Base-by-base conservation (phyloP, 75 land plant genomes). In the Pinus tabuliformis region DNA sequence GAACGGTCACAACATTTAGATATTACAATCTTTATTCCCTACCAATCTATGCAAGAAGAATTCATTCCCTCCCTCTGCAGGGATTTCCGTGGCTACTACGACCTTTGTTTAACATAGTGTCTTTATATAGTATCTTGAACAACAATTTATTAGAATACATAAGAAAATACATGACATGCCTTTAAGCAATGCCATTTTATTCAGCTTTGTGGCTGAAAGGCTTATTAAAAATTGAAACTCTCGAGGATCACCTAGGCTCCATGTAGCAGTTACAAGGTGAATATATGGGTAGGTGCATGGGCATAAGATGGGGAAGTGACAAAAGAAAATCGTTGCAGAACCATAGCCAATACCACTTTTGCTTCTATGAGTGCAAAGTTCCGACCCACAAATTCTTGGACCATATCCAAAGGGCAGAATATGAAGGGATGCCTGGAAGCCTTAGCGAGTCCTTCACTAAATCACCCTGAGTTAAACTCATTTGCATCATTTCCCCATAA, bases 391-490 rank as follows among this genome's bases (percentile, higher is more conserved):
- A 13, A 73, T 70, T 26, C 91, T 66, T 56, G 86, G 80, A 12
- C 88, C 91, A 2, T 72, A 6, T 20, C 83, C 86, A 59, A 89
- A 89, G 17, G 88, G 91, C 24, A 86, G 30, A 81, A 86, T 1
- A 71, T 85, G 4, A 61, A 22, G 12, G 72, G 78, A 56, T 74
- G 60, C n/a, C 73, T 75, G 21, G 73, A 39, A 45, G 74, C 82
- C 24, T 83, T 52, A 0, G 70, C 57, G 45, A 76, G 28, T 21
- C 78, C 82, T 5, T 57, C 57, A 2, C 66, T 60, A 63, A 88
- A 90, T 42, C 92, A 74, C 49, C 77, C 86, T 3, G 92, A 88
- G 13, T 85, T 81, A 74, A 90, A 90, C 76, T 88, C 86, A 49
- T 85, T 73, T 8, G 80, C 88, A 59, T 83, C 86, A 0, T 76